Percentiles rank a stretch among this genome's conserved stretches.
Conservation (phyloP, 805 yeast species). For the Saccharomycopsis sp. region DNA sequence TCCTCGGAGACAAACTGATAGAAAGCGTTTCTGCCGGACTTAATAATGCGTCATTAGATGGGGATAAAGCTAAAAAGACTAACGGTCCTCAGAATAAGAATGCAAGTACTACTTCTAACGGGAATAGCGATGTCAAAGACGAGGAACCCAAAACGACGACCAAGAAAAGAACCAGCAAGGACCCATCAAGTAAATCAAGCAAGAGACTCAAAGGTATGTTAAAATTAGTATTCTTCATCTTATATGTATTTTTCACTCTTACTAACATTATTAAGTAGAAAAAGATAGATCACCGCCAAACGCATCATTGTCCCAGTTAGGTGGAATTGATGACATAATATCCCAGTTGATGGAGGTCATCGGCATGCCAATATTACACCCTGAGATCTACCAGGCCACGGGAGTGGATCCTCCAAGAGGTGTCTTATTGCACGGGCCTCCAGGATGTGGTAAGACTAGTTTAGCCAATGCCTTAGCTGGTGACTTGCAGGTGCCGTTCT, state of each 20-base stretch:
- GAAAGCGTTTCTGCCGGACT: background rate
- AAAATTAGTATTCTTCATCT: slow-evolving; percentile 7
- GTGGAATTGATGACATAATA: slow-evolving; percentile 85
- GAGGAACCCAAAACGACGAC: slow-evolving; percentile 20
- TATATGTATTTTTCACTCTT: slow-evolving; percentile 20
- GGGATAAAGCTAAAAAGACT: slow-evolving; percentile 6
- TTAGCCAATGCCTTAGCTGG: slow-evolving; percentile 96
- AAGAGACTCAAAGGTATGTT: slow-evolving; percentile 36
- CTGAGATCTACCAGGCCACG: slow-evolving; percentile 79
- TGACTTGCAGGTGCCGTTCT: slow-evolving; percentile 87
- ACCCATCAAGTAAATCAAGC: slow-evolving; percentile 24
- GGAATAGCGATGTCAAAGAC: background rate
- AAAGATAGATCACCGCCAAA: slow-evolving; percentile 67
- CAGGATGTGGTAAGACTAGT: slow-evolving; percentile 97
- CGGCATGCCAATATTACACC: slow-evolving; percentile 88
- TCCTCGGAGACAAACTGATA: background rate
- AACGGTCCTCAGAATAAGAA: slow-evolving; percentile 10
- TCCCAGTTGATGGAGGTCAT: slow-evolving; percentile 83
- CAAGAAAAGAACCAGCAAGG: slow-evolving; percentile 48
- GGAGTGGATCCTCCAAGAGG: slow-evolving; percentile 97
- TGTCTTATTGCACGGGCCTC: slow-evolving; percentile 92
- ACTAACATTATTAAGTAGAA: slow-evolving; percentile 29
- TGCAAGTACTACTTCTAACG: background rate
- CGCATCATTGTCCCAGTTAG: slow-evolving; percentile 63
- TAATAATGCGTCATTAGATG: background rate